phyloP scores from a whole-genome alignment of 495 filamentous ascomycete species.

The Paragyromitra xinjiangensis region DNA sequence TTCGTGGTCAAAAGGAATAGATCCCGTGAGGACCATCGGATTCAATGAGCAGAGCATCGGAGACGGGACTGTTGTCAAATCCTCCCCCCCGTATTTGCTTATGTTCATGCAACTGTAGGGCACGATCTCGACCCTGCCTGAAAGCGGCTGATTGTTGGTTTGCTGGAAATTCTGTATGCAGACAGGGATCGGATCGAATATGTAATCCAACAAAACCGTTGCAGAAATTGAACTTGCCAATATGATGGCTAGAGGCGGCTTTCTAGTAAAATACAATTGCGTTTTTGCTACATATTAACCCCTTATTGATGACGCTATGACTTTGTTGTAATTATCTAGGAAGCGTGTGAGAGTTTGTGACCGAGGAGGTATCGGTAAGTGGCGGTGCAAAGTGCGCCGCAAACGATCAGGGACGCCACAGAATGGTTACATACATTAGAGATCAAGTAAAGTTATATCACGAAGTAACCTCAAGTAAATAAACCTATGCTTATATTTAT shows the following conservation, averaged over 20 bases:
- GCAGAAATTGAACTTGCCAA: neutral
- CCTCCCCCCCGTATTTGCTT: conserved; percentile 15
- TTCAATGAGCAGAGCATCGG: neutral
- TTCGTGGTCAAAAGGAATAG: conserved; percentile 2
- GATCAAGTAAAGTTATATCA: neutral
- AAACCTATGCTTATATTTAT: neutral
- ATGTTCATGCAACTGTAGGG: conserved; percentile 16
- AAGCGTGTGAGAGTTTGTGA: conserved; percentile 33
- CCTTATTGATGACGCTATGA: neutral
- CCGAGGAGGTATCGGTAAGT: neutral
- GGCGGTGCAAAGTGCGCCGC: neutral
- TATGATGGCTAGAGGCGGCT: conserved; percentile 11
- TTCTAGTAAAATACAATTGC: neutral
- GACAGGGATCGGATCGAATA: conserved; percentile 9
- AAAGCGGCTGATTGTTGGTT: conserved; percentile 29
- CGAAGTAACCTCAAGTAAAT: neutral
- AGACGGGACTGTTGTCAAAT: neutral
- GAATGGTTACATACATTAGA: neutral
- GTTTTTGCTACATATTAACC: neutral
- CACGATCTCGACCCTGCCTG: conserved; percentile 31
- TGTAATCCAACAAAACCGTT: conserved; percentile 14
- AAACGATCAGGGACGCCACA: neutral
- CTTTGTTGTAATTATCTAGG: neutral
- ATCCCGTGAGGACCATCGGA: neutral
- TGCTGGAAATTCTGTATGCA: conserved; percentile 9